Base-by-base conservation (phyloP, 768 basidiomycete genomes). In the Pleurotus giganteus region DNA sequence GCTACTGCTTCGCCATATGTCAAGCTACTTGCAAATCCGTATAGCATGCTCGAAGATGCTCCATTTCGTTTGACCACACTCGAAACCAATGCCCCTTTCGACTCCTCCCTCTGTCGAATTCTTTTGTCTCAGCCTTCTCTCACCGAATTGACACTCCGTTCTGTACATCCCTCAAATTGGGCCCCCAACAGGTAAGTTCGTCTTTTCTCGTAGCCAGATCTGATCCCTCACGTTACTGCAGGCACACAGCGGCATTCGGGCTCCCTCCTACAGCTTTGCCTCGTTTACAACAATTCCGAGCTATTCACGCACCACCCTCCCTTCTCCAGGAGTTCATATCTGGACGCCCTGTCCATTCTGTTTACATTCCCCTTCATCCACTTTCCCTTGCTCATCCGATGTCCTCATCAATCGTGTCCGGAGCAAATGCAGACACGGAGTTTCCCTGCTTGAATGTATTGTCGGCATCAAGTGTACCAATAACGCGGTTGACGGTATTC, bases 71-170 rank as follows among this genome's bases (percentile, higher is more conserved):
- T 27, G 59, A 63, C n/a, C 61, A 69, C 0, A 74, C 86, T 60
- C 73, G 49, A 51, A n/a, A 51, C 78, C 8, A 85, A 83, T 0
- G 82, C 84, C 15, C 75, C 84, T n/a, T 84, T 77, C 60, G 76
- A 78, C 36, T 59, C 63, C 3, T 62, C 68, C 3, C 71, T 87
- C 12, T 79, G 80, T 0, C 54, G 60, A 7, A 84, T 86, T 64
- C 71, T 87, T 52, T 78, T 75, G 53, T 66, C 69, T 0, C 85
- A 86, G 65, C 68, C 67, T 4, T 58, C 63, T 24, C 69, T 87
- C 57, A 61, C 63, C 34, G 80, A 86, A 23, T 72, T 88, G 51
- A 80, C 80, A 11, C 73, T 86, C 21, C 73, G 83, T 7, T 19
- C 84, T 83, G 0, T 77, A 58, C 74, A 75, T 54, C 67, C 71